phyloP scores from a whole-genome alignment of 495 filamentous ascomycete genomes.

The Trichoderma orchidacearum region DNA sequence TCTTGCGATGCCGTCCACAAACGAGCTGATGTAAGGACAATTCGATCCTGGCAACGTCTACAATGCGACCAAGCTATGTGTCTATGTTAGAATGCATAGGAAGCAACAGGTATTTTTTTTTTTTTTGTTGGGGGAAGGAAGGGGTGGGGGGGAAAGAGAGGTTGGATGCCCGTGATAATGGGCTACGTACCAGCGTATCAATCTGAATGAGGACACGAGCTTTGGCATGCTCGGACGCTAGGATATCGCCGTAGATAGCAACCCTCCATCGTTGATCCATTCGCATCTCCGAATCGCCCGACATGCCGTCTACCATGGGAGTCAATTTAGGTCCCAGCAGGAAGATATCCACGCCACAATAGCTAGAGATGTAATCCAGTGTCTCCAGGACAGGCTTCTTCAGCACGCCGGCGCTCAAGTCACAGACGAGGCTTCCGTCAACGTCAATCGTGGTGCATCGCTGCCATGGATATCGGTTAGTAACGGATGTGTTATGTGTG shows the following conservation, averaged over 20 bases:
- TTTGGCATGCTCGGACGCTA: slow-evolving; percentile 94
- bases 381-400: slow-evolving; percentile 60
- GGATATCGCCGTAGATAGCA: slow-evolving; percentile 87
- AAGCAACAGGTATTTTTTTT: neutral
- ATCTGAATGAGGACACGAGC: slow-evolving; percentile 93
- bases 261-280: slow-evolving; percentile 73
- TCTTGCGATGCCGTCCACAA: slow-evolving; percentile 84
- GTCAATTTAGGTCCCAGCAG: slow-evolving; percentile 69
- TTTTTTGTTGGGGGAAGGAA: neutral
- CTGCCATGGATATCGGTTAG: slow-evolving; percentile 32
- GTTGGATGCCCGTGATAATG: too few species aligned
- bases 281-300: slow-evolving; percentile 35
- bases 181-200: slow-evolving; percentile 78
- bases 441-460: slow-evolving; percentile 85
- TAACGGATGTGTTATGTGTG: too few species aligned
- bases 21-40: slow-evolving; percentile 77
- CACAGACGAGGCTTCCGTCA: slow-evolving; percentile 75
- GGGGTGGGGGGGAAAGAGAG: too few species aligned
- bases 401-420: slow-evolving; percentile 51
- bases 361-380: slow-evolving; percentile 66
- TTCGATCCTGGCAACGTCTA: slow-evolving; percentile 73
- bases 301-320: slow-evolving; percentile 48
- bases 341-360: slow-evolving; percentile 93
- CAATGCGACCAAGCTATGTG: slow-evolving; percentile 65
- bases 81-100: slow-evolving; percentile 2